A percentile compares a stretch with the other conserved stretches of the same genome.
Conservation (phyloP, 768 basidiomycete genomes). For the Macrolepiota fuliginosa region DNA sequence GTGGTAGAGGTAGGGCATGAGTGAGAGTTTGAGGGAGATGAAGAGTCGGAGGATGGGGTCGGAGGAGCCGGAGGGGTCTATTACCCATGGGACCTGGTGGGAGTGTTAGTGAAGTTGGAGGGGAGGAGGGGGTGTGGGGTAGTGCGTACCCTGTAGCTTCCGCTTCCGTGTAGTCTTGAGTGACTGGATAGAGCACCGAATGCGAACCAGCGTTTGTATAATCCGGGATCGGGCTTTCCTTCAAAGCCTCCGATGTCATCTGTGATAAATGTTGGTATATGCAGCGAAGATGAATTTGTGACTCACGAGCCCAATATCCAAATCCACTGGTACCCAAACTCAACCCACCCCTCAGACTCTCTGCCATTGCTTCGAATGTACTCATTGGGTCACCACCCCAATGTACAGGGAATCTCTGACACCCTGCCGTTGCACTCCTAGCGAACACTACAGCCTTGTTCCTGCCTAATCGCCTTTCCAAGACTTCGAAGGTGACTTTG, state of each 20-base stretch:
- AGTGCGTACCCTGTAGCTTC: constrained; percentile 39
- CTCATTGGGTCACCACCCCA: constrained; percentile 47
- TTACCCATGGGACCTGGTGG: constrained; percentile 40
- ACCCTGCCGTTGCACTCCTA: constrained; percentile 43
- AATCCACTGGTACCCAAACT: constrained; percentile 42
- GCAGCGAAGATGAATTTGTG: neutral
- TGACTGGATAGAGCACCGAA: constrained; percentile 38
- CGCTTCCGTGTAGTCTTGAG: constrained; percentile 43
- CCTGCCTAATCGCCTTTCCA: constrained; percentile 35
- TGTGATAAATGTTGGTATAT: constrained; percentile 1
- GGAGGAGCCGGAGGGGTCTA: constrained; percentile 35
- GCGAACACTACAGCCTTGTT: constrained; percentile 43
- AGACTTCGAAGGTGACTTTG: constrained; percentile 37
- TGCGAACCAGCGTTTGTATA: constrained; percentile 47
- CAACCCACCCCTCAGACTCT: constrained; percentile 42
- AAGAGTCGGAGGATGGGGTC: constrained; percentile 35
- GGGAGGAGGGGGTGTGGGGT: neutral
- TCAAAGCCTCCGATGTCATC: constrained; percentile 42
- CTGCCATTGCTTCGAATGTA: constrained; percentile 48
- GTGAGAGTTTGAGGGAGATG: constrained; percentile 38
- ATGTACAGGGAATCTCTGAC: constrained; percentile 39
- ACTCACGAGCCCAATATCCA: constrained; percentile 38
- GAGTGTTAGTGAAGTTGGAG: too few species aligned
- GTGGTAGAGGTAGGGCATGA: constrained; percentile 44
- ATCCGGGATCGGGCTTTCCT: constrained; percentile 34